Evolutionary conservation across 345 rosid species (phyloP).

Genomic region (Camelina neglecta): DNA sequence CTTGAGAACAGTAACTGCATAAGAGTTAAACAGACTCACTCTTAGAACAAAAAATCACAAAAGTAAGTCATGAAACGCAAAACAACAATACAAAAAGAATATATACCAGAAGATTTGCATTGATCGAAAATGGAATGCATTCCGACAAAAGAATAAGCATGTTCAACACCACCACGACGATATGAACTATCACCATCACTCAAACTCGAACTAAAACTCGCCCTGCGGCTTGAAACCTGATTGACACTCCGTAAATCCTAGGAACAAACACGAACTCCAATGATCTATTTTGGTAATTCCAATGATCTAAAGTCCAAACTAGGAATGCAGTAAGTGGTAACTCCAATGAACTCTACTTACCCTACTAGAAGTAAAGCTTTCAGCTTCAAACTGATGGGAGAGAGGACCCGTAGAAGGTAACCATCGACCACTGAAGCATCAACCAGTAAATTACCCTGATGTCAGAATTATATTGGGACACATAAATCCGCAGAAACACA

Average conservation of each 20-base stretch:
- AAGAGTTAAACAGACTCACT: constrained; percentile 36
- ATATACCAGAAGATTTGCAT: constrained; percentile 89
- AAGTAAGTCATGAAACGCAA: constrained; percentile 17
- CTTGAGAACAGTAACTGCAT: constrained; percentile 89
- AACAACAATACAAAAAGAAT: neutral
- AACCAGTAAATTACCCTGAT: constrained; percentile 86
- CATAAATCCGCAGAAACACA: constrained; percentile 47
- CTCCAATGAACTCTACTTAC: constrained; percentile 46
- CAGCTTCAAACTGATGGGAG: constrained; percentile 70
- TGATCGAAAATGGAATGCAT: constrained; percentile 98
- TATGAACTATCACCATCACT: constrained; percentile 72
- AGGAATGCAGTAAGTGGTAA: neutral
- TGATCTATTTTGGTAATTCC: neutral
- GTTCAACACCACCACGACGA: constrained; percentile 64
- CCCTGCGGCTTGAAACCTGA: constrained; percentile 68
- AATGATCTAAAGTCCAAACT: neutral
- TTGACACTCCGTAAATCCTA: constrained; percentile 75
- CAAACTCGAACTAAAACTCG: constrained; percentile 77
- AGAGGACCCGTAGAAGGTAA: constrained; percentile 64
- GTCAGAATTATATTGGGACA: constrained; percentile 68
- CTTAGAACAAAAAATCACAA: neutral
- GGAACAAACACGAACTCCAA: constrained; percentile 27
- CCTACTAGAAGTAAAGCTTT: constrained; percentile 82
- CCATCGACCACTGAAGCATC: constrained; percentile 97
- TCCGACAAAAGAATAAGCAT: constrained; percentile 94